Base-by-base conservation (phyloP, 139 green algal species). In the Coelastrella sp. region DNA sequence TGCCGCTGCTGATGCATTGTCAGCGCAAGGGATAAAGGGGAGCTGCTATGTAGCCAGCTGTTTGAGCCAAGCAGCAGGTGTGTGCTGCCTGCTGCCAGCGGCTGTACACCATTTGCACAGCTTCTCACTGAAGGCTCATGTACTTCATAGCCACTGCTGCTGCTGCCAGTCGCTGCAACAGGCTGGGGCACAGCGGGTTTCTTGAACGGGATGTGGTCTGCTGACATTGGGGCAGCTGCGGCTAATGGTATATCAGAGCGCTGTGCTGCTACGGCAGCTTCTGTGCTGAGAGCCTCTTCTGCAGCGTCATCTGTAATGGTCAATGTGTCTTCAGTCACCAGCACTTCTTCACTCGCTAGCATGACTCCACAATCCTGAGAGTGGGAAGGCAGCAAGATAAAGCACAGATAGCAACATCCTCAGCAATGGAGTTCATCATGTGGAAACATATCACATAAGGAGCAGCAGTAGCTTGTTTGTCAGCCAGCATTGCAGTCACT, bases 1-100 rank as follows among this genome's bases (percentile, higher is more conserved):
- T 76, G 67, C 73, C 66, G 45, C 50, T 51, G 30, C 73, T 81
- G 73, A 27, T 76, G 67, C 37, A 51, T 27, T 23, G 67, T 37
- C 32, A 69, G 8, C 23, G 62, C 62, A 19, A 69, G 25, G 6
- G 62, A 38, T 30, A 69, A 4, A n/a, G 62, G 40, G 11, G 62
- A 30, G 62, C 40, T 69, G 62, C 6, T 9, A 30, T 30, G 17
- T 4, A 69, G 9, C 1, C 27, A 40, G 21, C 62, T 69, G 62
- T 19, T 69, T 27, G 27, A 9, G 5, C 62, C 62, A 21, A 69
- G 62, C 62, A 69, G 62, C 30, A 69, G 27, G 62, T 69, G 62
- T 40, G 30, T 69, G 27, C 62, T 69, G 27, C 62, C 62, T 40
- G 62, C 62, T n/a, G 62, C 62, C 62, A 69, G 21, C 8, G 15